A percentile compares a stretch with the other conserved stretches of the same genome.
phyloP scores from a whole-genome alignment of 2,329 filamentous ascomycete species.

The Phyllosticta paracitricarpa region DNA sequence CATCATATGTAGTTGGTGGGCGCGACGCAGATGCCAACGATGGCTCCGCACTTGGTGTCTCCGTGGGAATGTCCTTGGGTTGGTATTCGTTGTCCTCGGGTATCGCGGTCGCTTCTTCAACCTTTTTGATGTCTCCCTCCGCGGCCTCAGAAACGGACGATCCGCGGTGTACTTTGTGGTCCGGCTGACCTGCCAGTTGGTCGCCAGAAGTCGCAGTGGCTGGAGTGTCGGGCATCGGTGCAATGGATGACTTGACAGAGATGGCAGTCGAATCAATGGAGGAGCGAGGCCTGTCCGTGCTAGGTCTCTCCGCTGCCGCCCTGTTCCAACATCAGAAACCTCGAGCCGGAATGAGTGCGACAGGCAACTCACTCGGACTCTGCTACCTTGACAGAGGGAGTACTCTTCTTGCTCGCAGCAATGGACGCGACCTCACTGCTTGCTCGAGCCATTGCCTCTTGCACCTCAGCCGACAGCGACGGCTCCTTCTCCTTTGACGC shows the following conservation, averaged over 20 bases:
- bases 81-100: conserved; percentile 15
- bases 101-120: conserved; percentile 21
- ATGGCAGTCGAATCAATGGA: conserved; percentile 1
- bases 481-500: conserved; percentile 14
- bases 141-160: conserved; percentile 17
- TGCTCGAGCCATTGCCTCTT: conserved; percentile 26
- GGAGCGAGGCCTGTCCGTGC: conserved; percentile 1
- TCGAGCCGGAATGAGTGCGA: background rate
- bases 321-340: background rate
- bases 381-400: conserved; percentile 18
- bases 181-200: conserved; percentile 1
- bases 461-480: conserved; percentile 19
- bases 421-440: conserved; percentile 28
- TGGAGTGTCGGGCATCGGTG: conserved; percentile 20
- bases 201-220: conserved; percentile 14
- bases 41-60: background rate
- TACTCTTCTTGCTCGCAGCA: conserved; percentile 26
- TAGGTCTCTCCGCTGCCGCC: background rate
- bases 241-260: conserved; percentile 5
- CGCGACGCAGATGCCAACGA: background rate
- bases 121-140: conserved; percentile 22
- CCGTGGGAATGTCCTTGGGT: background rate
- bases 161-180: conserved; percentile 16
- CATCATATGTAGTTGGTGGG: background rate
- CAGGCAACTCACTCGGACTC: background rate